Evolutionary conservation across 345 rosid genomes (phyloP).

Genomic region (Linum lewisii): DNA sequence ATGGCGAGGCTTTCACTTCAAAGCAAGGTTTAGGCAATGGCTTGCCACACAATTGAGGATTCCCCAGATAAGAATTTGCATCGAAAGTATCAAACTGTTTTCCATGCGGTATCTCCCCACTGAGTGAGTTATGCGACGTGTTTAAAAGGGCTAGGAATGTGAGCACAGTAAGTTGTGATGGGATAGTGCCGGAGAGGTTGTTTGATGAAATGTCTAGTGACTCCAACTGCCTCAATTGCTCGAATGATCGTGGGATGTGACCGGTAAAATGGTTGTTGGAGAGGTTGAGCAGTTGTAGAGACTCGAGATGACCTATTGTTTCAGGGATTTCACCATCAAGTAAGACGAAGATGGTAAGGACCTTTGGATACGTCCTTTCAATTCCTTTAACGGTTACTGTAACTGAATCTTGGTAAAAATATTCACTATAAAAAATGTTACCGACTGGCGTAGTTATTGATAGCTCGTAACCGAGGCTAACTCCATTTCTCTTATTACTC

Average conservation of each 20-base stretch:
- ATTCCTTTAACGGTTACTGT: slow-evolving; percentile 5
- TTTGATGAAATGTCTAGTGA: slow-evolving; percentile 21
- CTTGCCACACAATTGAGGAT: slow-evolving; percentile 16
- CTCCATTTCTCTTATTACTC: background rate
- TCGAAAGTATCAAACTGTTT: slow-evolving; percentile 16
- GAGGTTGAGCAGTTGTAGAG: slow-evolving; percentile 6
- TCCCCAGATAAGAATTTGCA: slow-evolving; percentile 10
- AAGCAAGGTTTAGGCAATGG: slow-evolving; percentile 3
- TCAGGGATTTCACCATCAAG: slow-evolving; percentile 16
- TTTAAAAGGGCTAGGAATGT: slow-evolving; percentile 14
- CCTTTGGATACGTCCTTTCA: background rate
- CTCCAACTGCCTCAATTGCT: slow-evolving; percentile 2
- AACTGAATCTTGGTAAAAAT: background rate
- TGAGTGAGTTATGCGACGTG: slow-evolving; percentile 19
- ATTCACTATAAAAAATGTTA: background rate
- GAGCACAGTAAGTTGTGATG: slow-evolving; percentile 11
- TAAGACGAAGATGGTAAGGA: background rate
- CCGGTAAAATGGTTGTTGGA: slow-evolving; percentile 19
- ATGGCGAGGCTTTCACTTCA: background rate
- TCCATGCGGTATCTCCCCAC: slow-evolving; percentile 17
- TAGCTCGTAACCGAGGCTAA: background rate
- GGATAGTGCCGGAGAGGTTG: slow-evolving; percentile 13
- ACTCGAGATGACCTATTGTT: slow-evolving; percentile 4
- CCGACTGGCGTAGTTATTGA: no score
- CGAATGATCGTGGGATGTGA: slow-evolving; percentile 11